Evolutionary conservation across 148 eudicot species (phyloP), one percentile per base, ranked within the genome.

Genomic region (Talinum fruticosum): DNA sequence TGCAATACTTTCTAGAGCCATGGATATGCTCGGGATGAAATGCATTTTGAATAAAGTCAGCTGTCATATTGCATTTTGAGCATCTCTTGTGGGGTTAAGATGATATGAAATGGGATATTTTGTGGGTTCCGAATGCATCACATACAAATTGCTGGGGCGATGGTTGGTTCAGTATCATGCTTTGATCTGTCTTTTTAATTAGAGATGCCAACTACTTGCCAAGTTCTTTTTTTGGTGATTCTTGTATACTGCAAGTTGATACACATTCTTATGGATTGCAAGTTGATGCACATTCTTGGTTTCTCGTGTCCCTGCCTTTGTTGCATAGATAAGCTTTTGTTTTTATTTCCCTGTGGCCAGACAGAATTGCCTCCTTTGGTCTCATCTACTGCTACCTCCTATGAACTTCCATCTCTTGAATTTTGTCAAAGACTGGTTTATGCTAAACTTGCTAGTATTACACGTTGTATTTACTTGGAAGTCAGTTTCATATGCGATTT

Each of bases 181-280:
- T 26, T 70, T 57, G 51, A 34, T 57, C 41, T 37, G 5, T 35
- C 32, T 61, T 41, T 71, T 78, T 54, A 57, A 30, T 44, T 53
- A 57, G 75, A 78, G 77, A 73, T 79, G 81, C 77, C 73, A 51
- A 73, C 72, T 73, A 61, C 19, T 72, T 65, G 67, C 45, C 28
- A 14, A 34, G 64, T 61, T 23, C n/a, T 8, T 30, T 35, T 41
- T 49, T 14, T 49, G 34, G 41, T 41, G 45, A 41, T 72, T 57
- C 64, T 57, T 57, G 28, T 57, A 2, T 14, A 57, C 8, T 57
- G 45, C 45, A 41, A 41, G 8, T 41, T n/a, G 51, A 70, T 70
- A n/a, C 73, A n/a, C 54, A 35, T 72, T n/a, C 28, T 57, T 23
- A 0, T 23, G 64, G 28, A 6, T n/a, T 57, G 79, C 44, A 66